Evolutionary conservation across 345 rosid species (phyloP).

Genomic region (Citrus hindsii): DNA sequence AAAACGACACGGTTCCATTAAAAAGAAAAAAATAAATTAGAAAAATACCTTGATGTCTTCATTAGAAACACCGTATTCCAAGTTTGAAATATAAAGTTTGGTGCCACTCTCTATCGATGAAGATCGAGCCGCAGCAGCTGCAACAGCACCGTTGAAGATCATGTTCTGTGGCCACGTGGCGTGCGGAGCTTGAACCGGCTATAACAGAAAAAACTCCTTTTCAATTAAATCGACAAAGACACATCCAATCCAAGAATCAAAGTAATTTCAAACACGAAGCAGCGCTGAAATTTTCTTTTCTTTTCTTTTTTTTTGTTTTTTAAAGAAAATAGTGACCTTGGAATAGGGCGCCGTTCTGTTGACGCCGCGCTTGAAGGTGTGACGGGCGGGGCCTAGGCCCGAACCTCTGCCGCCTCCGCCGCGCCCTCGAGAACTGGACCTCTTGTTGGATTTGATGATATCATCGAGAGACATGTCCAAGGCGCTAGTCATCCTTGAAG

Average conservation of each 20-base stretch:
- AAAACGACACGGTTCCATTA: not conserved
- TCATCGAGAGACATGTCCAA: constrained; percentile 72
- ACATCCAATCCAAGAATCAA: constrained; percentile 1
- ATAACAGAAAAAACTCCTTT: not conserved
- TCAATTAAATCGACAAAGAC: not conserved
- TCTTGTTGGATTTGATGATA: constrained; percentile 55
- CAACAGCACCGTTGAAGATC: constrained; percentile 38
- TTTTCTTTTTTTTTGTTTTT: no score
- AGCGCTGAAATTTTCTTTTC: not conserved
- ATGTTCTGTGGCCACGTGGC: constrained; percentile 54
- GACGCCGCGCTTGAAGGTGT: constrained; percentile 41
- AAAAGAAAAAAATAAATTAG: not conserved
- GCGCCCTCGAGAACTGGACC: constrained; percentile 27
- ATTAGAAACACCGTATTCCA: constrained; percentile 65
- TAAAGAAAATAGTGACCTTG: constrained; percentile 33
- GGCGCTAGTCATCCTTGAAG: constrained; percentile 48
- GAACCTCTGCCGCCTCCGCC: constrained; percentile 29
- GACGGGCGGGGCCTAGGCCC: constrained; percentile 45
- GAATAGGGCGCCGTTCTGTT: constrained; percentile 45
- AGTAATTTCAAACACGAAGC: not conserved
- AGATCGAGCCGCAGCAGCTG: constrained; percentile 29
- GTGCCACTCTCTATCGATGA: constrained; percentile 58
- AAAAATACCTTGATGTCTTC: constrained; percentile 62
- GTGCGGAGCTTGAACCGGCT: constrained; percentile 51
- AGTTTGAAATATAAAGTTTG: constrained; percentile 63